Base-by-base conservation (phyloP, 495 filamentous ascomycete genomes). In the Letharia lupina region DNA sequence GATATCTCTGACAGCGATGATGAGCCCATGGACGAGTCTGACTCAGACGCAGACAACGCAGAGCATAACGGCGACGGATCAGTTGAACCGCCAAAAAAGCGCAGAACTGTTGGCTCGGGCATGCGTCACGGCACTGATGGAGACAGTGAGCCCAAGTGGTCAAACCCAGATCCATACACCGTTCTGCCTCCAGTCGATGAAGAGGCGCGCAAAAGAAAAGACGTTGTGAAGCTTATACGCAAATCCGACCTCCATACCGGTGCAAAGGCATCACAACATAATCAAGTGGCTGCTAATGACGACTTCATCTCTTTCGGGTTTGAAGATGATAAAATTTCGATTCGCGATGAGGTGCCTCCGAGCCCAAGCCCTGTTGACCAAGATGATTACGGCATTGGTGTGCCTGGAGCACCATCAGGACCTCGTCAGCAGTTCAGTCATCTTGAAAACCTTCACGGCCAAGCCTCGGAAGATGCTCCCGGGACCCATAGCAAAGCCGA, bases 91-190 rank as follows among this genome's bases (percentile, higher is more conserved):
- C 80, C 81, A 10, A 75, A 78, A 54, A 82, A 83, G 62, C 79
- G 75, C 64, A 86, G 84, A 52, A 79, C 77, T 1, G 65, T 77
- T 28, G 83, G 84, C 62, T 69, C 78, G n/a, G 74, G 56, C 23
- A n/a, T 72, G 0, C 77, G 83, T n/a, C 67, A 75, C 16, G 70
- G 73, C 16, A 69, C 54, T 13, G 75, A 80, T 37, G 80, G 79
- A 56, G 69, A 80, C 67, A 75, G 71, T 67, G 65, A 74, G 4
- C 91, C 91, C 1, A 89, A 87, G 74, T 97, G 92, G 92, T 96
- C 91, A 2, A 97, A 97, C 70, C 91, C 92, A 6, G 92, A 97
- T 75, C 91, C 91, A 0, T 97, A 96, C 76, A 94, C 89, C 5
- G 87, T 80, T 4, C 77, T 94, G 11, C 92, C 92, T 9, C 90